These are phyloP conservation scores for Wakefieldia striispora DNA, from an alignment of 768 basidiomycete genomes.

Conservation along the genomic window DNA sequence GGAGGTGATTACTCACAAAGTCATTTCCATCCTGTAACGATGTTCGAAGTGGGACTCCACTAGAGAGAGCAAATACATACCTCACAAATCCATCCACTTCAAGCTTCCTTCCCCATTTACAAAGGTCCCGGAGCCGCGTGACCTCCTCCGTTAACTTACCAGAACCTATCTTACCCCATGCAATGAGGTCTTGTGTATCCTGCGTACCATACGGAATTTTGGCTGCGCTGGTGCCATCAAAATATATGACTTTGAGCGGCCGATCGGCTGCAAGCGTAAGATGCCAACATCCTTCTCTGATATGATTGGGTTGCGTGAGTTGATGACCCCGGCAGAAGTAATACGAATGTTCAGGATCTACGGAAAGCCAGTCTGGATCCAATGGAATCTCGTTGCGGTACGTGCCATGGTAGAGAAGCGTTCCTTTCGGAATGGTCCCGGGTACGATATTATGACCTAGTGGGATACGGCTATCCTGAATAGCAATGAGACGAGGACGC, in stretches of 20 bases:
- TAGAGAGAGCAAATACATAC: slow-evolving; percentile 12
- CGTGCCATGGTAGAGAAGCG: slow-evolving; percentile 36
- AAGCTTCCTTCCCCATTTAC: slow-evolving; percentile 42
- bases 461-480: neutral
- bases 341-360: slow-evolving; percentile 38
- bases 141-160: slow-evolving; percentile 29
- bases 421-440: slow-evolving; percentile 34
- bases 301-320: neutral
- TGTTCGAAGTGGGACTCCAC: neutral
- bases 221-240: slow-evolving; percentile 50
- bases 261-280: slow-evolving; percentile 17
- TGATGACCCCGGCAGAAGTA: slow-evolving; percentile 30
- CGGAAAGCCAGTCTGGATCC: slow-evolving; percentile 33
- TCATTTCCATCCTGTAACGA: slow-evolving; percentile 25
- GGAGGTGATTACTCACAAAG: slow-evolving; percentile 27
- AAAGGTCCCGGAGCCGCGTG: slow-evolving; percentile 37
- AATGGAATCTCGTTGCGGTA: slow-evolving; percentile 21
- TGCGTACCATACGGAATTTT: slow-evolving; percentile 41
- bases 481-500: too few relatives aligned
- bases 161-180: slow-evolving; percentile 35
- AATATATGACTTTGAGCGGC: slow-evolving; percentile 47
- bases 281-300: slow-evolving; percentile 15
- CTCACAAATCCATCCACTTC: slow-evolving; percentile 48
- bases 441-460: slow-evolving; percentile 29
- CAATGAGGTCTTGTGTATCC: slow-evolving; percentile 48